These are phyloP conservation scores for Ceriops tagal DNA, from an alignment of 345 rosid species.

Conservation along the genomic window DNA sequence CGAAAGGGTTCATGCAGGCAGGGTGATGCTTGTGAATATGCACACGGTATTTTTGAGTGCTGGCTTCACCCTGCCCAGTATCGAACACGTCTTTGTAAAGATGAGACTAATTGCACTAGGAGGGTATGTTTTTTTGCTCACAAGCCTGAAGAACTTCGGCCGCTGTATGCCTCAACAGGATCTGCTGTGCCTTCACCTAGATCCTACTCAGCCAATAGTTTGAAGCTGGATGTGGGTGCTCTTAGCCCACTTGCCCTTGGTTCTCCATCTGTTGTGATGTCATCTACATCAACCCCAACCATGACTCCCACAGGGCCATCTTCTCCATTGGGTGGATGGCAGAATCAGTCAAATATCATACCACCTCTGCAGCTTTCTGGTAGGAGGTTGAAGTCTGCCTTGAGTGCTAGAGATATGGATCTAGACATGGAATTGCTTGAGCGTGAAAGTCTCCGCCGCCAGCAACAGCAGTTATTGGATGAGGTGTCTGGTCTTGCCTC, in stretches of 20 bases:
- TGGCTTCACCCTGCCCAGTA: conserved; percentile 99
- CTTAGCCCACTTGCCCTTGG: conserved; percentile 58
- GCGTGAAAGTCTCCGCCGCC: conserved; percentile 31
- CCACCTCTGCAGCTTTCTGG: conserved; percentile 73
- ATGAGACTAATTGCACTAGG: conserved; percentile 64
- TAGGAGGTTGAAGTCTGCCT: conserved; percentile 65
- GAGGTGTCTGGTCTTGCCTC: conserved; percentile 54
- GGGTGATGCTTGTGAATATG: conserved; percentile 83
- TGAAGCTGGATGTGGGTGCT: conserved; percentile 61
- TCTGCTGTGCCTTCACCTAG: conserved; percentile 81
- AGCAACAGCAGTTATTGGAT: conserved; percentile 45
- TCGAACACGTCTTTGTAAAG: conserved; percentile 82
- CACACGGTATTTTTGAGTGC: conserved; percentile 89
- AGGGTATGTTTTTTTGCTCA: conserved; percentile 98
- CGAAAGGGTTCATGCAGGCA: conserved; percentile 82
- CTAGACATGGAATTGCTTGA: conserved; percentile 42
- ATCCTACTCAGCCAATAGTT: conserved; percentile 47
- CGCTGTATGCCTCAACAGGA: conserved; percentile 78
- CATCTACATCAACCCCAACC: conserved; percentile 60
- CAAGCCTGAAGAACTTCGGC: conserved; percentile 78
- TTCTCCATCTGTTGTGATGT: conserved; percentile 42
- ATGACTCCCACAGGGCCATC: conserved; percentile 56
- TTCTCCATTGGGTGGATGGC: conserved; percentile 61
- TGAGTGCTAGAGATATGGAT: conserved; percentile 64
- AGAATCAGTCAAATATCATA: conserved; percentile 39